These are phyloP conservation scores for Aquilaria malaccensis DNA, from an alignment of 345 rosid species.

Conservation along the genomic window DNA sequence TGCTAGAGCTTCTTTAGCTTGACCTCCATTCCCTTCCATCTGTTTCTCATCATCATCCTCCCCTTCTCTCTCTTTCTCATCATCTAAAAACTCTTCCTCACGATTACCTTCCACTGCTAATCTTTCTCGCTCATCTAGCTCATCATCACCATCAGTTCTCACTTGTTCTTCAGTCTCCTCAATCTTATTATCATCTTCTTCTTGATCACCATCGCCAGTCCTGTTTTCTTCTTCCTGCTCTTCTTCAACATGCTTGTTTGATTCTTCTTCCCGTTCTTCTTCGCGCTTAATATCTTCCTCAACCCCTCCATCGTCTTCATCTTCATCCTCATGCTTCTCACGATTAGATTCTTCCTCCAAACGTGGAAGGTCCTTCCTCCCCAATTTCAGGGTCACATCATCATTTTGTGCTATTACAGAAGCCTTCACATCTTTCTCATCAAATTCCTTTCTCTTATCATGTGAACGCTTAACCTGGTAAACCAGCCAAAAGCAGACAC, in stretches of 20 bases:
- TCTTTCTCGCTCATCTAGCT: slow-evolving; percentile 34
- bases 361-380: slow-evolving; percentile 75
- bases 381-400: slow-evolving; percentile 38
- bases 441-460: slow-evolving; percentile 75
- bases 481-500: slow-evolving; percentile 79
- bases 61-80: slow-evolving; percentile 40
- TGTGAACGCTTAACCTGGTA: slow-evolving; percentile 89
- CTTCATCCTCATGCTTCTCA: slow-evolving; percentile 44
- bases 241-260: slow-evolving; percentile 18
- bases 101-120: slow-evolving; percentile 32
- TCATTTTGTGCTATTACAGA: slow-evolving; percentile 10
- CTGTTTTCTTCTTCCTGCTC: slow-evolving; percentile 25
- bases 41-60: slow-evolving; percentile 23
- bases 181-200: slow-evolving; percentile 30
- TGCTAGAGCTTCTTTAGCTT: slow-evolving; percentile 32
- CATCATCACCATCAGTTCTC: slow-evolving; percentile 28
- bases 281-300: slow-evolving; percentile 24
- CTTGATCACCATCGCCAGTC: slow-evolving; percentile 23
- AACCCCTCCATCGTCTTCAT: slow-evolving; percentile 24
- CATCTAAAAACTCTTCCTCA: slow-evolving; percentile 45
- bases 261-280: slow-evolving; percentile 28
- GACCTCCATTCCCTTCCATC: slow-evolving; percentile 21
- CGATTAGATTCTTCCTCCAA: slow-evolving; percentile 21
- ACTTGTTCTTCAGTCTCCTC: slow-evolving; percentile 18
- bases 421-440: slow-evolving; percentile 41